Percentiles rank a stretch among this genome's conserved stretches.
phyloP scores from a whole-genome alignment of 768 basidiomycete species.

The Gymnopilus dilepis region DNA sequence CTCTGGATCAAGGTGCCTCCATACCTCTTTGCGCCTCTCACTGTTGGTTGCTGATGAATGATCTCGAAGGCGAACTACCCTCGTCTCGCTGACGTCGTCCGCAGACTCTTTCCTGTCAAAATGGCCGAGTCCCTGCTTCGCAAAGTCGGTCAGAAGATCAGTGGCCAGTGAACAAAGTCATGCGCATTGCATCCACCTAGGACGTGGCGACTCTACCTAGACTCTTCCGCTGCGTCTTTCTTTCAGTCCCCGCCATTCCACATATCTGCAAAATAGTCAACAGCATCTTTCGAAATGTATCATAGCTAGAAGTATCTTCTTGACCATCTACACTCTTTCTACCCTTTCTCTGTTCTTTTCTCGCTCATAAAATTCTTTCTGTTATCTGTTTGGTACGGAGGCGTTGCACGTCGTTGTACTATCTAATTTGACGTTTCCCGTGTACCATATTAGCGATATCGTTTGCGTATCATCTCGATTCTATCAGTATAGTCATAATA shows the following conservation, averaged over 20 bases:
- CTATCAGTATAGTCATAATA: background rate
- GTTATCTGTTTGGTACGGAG: background rate
- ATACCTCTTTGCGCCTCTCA: background rate
- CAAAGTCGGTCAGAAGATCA: background rate
- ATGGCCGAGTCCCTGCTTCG: background rate
- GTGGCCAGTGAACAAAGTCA: background rate
- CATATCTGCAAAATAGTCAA: too few relatives aligned
- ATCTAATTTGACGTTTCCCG: background rate
- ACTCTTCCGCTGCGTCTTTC: too few relatives aligned
- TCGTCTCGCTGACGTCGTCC: background rate
- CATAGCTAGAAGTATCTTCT: background rate
- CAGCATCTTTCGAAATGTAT: background rate
- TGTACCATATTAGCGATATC: background rate
- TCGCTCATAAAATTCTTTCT: background rate
- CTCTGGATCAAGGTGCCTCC: background rate
- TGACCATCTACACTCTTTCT: background rate
- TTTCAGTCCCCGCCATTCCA: too few relatives aligned
- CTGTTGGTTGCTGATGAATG: background rate
- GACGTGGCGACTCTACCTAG: too few relatives aligned
- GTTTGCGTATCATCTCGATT: background rate
- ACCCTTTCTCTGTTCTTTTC: background rate
- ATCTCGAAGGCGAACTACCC: background rate
- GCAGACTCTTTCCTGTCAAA: background rate
- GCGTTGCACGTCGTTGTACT: background rate
- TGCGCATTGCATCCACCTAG: background rate